These are phyloP conservation scores for Tylopilus subfusipes DNA, from an alignment of 768 basidiomycete species.

Conservation along the genomic window DNA sequence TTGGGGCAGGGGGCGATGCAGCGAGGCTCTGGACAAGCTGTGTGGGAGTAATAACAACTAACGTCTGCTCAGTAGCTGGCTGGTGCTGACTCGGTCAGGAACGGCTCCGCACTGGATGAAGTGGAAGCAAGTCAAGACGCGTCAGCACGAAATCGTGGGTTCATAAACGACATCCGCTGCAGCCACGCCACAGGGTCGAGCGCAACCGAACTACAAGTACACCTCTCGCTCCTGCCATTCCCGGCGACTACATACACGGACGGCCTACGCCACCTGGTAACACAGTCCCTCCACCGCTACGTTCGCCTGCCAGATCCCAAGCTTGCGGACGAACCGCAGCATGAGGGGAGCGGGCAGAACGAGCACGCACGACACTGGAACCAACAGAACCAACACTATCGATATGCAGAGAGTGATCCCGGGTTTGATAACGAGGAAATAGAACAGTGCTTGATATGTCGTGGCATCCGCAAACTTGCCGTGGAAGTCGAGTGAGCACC, in stretches of 20 bases:
- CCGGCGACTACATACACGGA: not conserved
- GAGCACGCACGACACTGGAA: slow-evolving; percentile 55
- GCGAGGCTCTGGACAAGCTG: slow-evolving; percentile 19
- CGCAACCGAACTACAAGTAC: slow-evolving; percentile 18
- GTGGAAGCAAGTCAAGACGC: slow-evolving; percentile 37
- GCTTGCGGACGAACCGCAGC: slow-evolving; percentile 56
- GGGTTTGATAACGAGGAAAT: slow-evolving; percentile 85
- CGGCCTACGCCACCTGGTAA: slow-evolving; percentile 32
- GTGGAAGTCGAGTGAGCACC: slow-evolving; percentile 5
- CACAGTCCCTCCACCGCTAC: slow-evolving; percentile 72
- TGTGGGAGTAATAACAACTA: slow-evolving; percentile 8
- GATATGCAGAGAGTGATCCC: slow-evolving; percentile 68
- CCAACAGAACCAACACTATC: slow-evolving; percentile 50
- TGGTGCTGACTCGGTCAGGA: slow-evolving; percentile 1
- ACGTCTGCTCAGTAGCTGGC: not conserved
- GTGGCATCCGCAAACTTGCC: slow-evolving; percentile 74
- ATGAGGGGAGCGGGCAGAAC: slow-evolving; percentile 67
- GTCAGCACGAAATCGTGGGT: slow-evolving; percentile 31
- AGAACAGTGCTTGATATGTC: slow-evolving; percentile 83
- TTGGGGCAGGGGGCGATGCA: not conserved
- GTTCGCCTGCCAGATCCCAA: slow-evolving; percentile 83
- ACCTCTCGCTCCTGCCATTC: not conserved
- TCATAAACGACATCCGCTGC: slow-evolving; percentile 19
- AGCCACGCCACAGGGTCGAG: slow-evolving; percentile 29
- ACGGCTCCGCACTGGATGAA: slow-evolving; percentile 10